Evolutionary conservation across 2,329 filamentous ascomycete genomes (phyloP).

Genomic region (Colletotrichum trifolii): DNA sequence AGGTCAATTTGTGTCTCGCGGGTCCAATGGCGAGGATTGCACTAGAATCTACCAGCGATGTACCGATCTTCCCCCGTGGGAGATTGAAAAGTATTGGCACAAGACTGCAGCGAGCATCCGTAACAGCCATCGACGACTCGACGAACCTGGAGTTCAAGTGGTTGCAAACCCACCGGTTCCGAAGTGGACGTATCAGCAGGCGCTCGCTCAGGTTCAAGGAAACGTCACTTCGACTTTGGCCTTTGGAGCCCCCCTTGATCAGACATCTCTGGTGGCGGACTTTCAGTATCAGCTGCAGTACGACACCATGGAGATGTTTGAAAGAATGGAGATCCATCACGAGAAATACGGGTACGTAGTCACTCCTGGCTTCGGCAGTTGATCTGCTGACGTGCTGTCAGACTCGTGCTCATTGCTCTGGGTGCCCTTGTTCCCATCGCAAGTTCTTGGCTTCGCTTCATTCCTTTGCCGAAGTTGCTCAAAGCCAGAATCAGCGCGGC

Average conservation of each 20-base stretch:
- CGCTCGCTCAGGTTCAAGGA: not conserved
- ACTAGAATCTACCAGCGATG: slow-evolving; percentile 42
- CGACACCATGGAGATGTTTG: slow-evolving; percentile 63
- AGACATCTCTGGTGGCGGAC: slow-evolving; percentile 45
- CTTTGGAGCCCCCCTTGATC: slow-evolving; percentile 40
- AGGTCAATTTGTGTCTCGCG: slow-evolving; percentile 35
- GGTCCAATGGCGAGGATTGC: not conserved
- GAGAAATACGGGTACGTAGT: slow-evolving; percentile 34
- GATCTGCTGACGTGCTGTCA: not conserved
- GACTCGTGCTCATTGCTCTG: slow-evolving; percentile 40
- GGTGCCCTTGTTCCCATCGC: slow-evolving; percentile 42
- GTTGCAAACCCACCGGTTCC: no score
- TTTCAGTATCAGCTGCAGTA: slow-evolving; percentile 53
- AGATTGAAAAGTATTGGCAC: slow-evolving; percentile 40
- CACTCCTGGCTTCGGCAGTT: not conserved
- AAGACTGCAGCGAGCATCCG: no score
- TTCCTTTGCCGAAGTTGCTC: slow-evolving; percentile 35
- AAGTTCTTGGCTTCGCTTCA: slow-evolving; percentile 44
- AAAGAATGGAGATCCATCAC: slow-evolving; percentile 53
- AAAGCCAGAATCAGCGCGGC: not conserved
- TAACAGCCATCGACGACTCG: no score
- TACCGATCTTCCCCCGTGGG: slow-evolving; percentile 43
- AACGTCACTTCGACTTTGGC: not conserved
- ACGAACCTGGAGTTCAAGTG: no score
- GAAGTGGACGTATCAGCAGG: not conserved